Base-by-base conservation (phyloP, 2,329 filamentous ascomycete genomes). In the Cercospora canescens region DNA sequence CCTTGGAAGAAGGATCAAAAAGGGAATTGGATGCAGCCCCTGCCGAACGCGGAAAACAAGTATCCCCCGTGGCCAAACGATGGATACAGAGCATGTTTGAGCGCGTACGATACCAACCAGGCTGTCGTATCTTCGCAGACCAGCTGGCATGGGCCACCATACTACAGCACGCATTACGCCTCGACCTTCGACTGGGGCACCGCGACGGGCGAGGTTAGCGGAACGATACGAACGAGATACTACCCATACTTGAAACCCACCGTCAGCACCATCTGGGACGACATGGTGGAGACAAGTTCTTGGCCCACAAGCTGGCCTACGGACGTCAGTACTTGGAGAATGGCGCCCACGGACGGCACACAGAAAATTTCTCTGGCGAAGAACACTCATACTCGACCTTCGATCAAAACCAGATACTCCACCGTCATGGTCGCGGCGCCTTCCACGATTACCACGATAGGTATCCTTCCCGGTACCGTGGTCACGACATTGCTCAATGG, bases 11-110 rank as follows among this genome's bases (percentile, higher is more conserved):
- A 32, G 9, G 52, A 56, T 7, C 28, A 56, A 30, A 56, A 56
- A 14, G 52, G 52, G 1, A 56, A 35, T 16, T 56, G 52, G 52
- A 2, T 56, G 3, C 52, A 32, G 28, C 52, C 52, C 3, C 14
- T 14, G 52, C n/a, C 32, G 16, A 32, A 32, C 18, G 12, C 16
- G n/a, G 28, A 32, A 6, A 35, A 34, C 52, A 56, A 56, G 52
- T 56, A 56, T 56, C 52, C 52, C 12, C 28, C 52, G 52, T 56
- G 52, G 52, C 52, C 52, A 18, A 56, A 56, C n/a, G 52, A 56
- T 9, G 52, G 52, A 21, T 56, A 56, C 52, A 34, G 28, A 35
- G 52, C 52, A 34, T 56, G 52, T 16, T 24, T 56, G 32, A 34
- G 28, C 28, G 52, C 52, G 8, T 56, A 56, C 4, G 52, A 56